Evolutionary conservation across 2,329 filamentous ascomycete species (phyloP), one percentile per base, ranked within the genome.

Genomic region (Neonectria neomacrospora): DNA sequence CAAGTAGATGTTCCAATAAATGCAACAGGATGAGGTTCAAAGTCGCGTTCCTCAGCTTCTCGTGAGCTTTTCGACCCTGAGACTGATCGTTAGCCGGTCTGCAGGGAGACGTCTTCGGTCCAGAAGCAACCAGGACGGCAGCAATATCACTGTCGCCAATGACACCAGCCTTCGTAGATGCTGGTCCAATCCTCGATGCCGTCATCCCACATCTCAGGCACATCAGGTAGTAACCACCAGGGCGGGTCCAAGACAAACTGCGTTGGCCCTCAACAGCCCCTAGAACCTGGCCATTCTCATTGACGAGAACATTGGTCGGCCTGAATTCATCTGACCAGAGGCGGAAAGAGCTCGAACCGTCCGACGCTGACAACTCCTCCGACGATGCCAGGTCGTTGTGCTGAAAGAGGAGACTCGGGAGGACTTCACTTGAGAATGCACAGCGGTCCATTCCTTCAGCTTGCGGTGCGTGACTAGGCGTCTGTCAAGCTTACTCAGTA

Each of bases 341-440:
- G 3, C 64, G 66, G 51, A 74, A 74, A 8, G 42, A 55, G 53
- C 61, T 66, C 6, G 69, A 73, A 59, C 61, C 65, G 12, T 61
- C 51, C 3, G 71, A 71, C 3, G 65, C 66, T 5, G 74, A 47
- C 10, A 65, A 68, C 7, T 80, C 76, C 20, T 75, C 78, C 1
- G 74, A 72, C 0, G 60, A 63, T 2, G 82, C 70, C 0, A 76
- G 68, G 39, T 81, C 76, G 60, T 82, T 82, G 52, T 76, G 79
- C 65, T 83, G 80, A 56, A 80, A 80, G n/a, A 74, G 22, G 9
- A 82, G 72, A 20, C n/a, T n/a, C n/a, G n/a, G n/a, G n/a, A n/a
- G n/a, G n/a, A n/a, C n/a, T n/a, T n/a, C n/a, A n/a, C n/a, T n/a
- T n/a, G n/a, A n/a, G n/a, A n/a, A n/a, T n/a, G n/a, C n/a, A n/a